Conservation (phyloP, 345 rosid genomes). For the Boechera retrofracta region DNA sequence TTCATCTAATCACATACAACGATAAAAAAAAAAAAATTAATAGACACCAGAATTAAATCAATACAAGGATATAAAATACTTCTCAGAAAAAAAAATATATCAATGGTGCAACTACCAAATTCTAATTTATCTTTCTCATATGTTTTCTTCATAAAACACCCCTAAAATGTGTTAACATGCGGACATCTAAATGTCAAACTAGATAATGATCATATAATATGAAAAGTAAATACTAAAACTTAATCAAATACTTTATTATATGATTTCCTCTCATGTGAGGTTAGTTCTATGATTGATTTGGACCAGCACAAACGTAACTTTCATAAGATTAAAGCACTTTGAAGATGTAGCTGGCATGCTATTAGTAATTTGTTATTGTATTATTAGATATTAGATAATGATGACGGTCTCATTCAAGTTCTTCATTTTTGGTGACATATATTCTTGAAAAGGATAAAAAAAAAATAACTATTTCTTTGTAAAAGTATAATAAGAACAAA, state of each 20-base stretch:
- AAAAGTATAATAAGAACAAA: not conserved
- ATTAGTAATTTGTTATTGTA: not conserved
- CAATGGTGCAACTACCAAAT: too few relatives aligned
- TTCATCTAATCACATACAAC: not conserved
- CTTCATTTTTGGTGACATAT: not conserved
- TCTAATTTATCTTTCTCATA: too few relatives aligned
- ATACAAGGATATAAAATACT: not conserved
- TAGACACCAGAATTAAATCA: not conserved
- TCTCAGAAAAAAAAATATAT: too few relatives aligned
- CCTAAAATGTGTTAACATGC: not conserved
- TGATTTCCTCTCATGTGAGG: not conserved
- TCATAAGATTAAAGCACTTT: not conserved
- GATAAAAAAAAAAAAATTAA: too few relatives aligned
- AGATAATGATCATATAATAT: not conserved
- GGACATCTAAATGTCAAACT: constrained; percentile 4
- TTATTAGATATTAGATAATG: not conserved
- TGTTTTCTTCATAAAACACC: too few relatives aligned
- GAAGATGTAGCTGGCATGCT: constrained; percentile 21
- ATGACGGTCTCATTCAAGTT: constrained; percentile 10
- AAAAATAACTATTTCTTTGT: not conserved
- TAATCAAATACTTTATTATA: not conserved
- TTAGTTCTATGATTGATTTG: constrained; percentile 14
- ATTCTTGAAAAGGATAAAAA: not conserved
- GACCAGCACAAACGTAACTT: constrained; percentile 14
- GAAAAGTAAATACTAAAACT: not conserved